Percentiles rank a stretch among this genome's conserved stretches.
phyloP scores from a whole-genome alignment of 805 yeast genomes.

The Barnettozyma pratensis region DNA sequence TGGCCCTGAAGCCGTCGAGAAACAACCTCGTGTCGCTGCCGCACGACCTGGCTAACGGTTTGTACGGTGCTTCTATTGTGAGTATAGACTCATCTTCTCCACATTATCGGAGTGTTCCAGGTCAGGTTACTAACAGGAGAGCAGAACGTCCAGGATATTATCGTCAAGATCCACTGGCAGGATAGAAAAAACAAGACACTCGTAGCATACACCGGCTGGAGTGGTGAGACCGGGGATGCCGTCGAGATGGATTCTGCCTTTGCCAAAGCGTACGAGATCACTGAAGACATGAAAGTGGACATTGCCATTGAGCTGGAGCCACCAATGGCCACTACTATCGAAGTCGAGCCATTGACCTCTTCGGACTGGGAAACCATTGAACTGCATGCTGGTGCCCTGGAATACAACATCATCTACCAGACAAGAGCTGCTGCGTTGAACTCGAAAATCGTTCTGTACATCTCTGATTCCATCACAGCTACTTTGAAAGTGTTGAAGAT shows the following conservation, averaged over 20 bases:
- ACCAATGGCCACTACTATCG: slow-evolving; percentile 55
- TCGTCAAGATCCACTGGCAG: slow-evolving; percentile 41
- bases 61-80: slow-evolving; percentile 47
- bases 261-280: slow-evolving; percentile 46
- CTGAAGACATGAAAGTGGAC: slow-evolving; percentile 36
- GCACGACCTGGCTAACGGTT: slow-evolving; percentile 35
- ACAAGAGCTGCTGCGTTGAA: slow-evolving; percentile 64
- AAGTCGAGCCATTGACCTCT: slow-evolving; percentile 69
- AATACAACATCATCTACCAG: slow-evolving; percentile 69
- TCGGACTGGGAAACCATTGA: slow-evolving; percentile 93
- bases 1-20: slow-evolving; percentile 32
- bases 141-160: slow-evolving; percentile 45
- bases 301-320: slow-evolving; percentile 44
- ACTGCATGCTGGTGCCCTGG: slow-evolving; percentile 70
- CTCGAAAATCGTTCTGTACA: slow-evolving; percentile 63
- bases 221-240: slow-evolving; percentile 44
- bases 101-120: background rate
- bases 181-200: slow-evolving; percentile 20
- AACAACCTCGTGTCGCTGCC: slow-evolving; percentile 56
- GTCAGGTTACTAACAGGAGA: slow-evolving; percentile 10
- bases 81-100: slow-evolving; percentile 18
- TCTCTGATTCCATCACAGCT: slow-evolving; percentile 57
- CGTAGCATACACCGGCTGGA: slow-evolving; percentile 55
- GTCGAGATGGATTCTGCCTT: slow-evolving; percentile 67
- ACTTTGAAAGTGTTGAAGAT: slow-evolving; percentile 48